Evolutionary conservation across 2,329 filamentous ascomycete species (phyloP), one percentile per base, ranked within the genome.

Genomic region (Phoma sp.): DNA sequence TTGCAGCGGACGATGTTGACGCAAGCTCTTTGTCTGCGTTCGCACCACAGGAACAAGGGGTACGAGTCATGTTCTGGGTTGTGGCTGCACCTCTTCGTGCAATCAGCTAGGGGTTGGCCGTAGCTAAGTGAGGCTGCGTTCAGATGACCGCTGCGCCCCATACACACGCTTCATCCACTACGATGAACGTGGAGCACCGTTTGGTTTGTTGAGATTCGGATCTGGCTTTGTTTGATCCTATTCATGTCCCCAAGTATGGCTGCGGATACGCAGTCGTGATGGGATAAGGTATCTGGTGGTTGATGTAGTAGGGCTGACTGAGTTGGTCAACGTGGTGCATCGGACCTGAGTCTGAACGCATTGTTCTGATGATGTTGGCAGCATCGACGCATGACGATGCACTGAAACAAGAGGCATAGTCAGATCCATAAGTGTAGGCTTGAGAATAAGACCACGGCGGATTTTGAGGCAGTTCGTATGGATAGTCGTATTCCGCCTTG

Each of bases 281-380:
- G 6, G 46, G 47, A 19, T 51, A 43, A 7, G 22, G 21, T 15
- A 47, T 29, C 6, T 55, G 43, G 19, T 47, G 46, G 32, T 29
- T 43, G 37, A 32, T 38, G 46, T 55, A 55, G 13, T 31, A 55
- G 19, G 46, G 46, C 25, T 51, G 52, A 36, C 32, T 25, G 24
- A 43, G n/a, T 8, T 37, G 43, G 19, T 47, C 46, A 9, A 35
- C 22, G 19, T 21, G 24, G 12, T 47, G 46, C 25, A 37, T 37
- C 6, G 41, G 31, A 13, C 19, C 40, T n/a, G 47, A 68, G 12
- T 75, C 71, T 3, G 72, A 70, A 29, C 76, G 71, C 74, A 81
- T 78, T 6, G 67, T 75, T 13, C 77, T 74, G 27, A 82, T 79
- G 37, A 81, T 77, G 43, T 78, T 76, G 10, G 78, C 74, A 17